Evolutionary conservation across 2,329 filamentous ascomycete species (phyloP).

Genomic region (Sarocladium strictum): DNA sequence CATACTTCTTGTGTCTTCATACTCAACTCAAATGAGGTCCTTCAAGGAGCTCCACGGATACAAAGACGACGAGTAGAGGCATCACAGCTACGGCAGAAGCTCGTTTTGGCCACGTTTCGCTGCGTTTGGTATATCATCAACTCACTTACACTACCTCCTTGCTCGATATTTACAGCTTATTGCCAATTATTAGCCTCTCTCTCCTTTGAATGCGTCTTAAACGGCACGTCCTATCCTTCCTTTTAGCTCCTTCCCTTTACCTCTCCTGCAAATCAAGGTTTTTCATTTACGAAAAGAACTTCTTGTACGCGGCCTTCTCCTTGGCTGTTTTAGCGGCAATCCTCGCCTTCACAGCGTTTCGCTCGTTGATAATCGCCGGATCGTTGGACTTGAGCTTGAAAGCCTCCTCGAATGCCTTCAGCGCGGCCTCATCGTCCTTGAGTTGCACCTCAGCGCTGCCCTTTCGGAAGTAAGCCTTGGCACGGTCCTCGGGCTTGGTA

Average conservation of each 20-base stretch:
- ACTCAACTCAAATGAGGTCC: no score
- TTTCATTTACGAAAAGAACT: constrained; percentile 68
- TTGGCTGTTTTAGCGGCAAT: constrained; percentile 69
- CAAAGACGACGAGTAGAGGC: no score
- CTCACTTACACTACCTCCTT: not conserved
- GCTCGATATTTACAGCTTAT: not conserved
- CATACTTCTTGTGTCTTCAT: constrained; percentile 1
- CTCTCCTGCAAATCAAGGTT: no score
- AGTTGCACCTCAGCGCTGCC: constrained; percentile 67
- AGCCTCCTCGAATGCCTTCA: constrained; percentile 70
- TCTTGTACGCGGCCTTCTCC: constrained; percentile 89
- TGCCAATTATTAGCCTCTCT: not conserved
- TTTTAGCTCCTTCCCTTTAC: no score
- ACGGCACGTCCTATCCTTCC: no score
- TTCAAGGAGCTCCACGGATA: no score
- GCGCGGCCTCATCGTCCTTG: constrained; percentile 79
- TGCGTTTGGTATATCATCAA: not conserved
- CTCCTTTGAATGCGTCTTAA: no score
- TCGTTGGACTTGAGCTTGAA: constrained; percentile 70
- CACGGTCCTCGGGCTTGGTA: constrained; percentile 70
- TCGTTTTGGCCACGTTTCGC: not conserved
- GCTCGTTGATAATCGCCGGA: constrained; percentile 66
- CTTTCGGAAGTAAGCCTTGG: constrained; percentile 83
- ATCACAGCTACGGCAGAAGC: no score
- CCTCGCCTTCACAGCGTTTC: constrained; percentile 71